Evolutionary conservation across 2,329 filamentous ascomycete species (phyloP), one percentile per base, ranked within the genome.

Genomic region (Xylaria sp.): DNA sequence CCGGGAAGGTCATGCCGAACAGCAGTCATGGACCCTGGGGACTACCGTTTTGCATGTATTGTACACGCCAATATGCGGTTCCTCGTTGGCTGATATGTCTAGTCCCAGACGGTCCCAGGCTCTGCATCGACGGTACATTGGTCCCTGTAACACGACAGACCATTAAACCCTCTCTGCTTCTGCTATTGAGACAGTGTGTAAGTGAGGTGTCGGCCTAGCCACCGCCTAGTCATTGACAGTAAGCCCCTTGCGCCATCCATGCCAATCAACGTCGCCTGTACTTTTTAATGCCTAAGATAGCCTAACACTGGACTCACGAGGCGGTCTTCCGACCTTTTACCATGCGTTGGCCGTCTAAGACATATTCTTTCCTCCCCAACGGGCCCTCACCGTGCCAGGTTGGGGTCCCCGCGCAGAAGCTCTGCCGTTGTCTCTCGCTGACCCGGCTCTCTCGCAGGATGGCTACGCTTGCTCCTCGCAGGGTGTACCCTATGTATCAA

Each of bases 171-270:
- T 46, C 68, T 71, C 69, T 72, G 66, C 71, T 66, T 72, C 55
- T 64, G 65, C 48, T 56, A 60, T 75, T 76, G 73, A 76, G 71
- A 76, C 73, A 75, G 61, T 72, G 70, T 73, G 72, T 68, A 58
- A 64, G 57, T 64, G 63, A 34, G 36, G 32, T 39, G 20, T 53
- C 46, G 66, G 60, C 65, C 66, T 68, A 56, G 46, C 48, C n/a
- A 57, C 43, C n/a, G 50, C 20, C 23, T 20, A 63, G 64, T 68
- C 63, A 63, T 68, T 64, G 57, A 66, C 60, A 66, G 48, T 41
- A 41, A 28, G 20, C 34, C 63, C 75, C 75, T 77, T 77, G 74
- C 75, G 71, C 71, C 70, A 61, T 72, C 66, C 62, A 61, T 68
- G 48, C 71, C 72, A 70, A 68, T 66, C 63, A 71, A 66, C 67